Evolutionary conservation across 176 grass and related monocot genomes (phyloP), one percentile per base, ranked within the genome.

Genomic region (Oryza glaberrima): DNA sequence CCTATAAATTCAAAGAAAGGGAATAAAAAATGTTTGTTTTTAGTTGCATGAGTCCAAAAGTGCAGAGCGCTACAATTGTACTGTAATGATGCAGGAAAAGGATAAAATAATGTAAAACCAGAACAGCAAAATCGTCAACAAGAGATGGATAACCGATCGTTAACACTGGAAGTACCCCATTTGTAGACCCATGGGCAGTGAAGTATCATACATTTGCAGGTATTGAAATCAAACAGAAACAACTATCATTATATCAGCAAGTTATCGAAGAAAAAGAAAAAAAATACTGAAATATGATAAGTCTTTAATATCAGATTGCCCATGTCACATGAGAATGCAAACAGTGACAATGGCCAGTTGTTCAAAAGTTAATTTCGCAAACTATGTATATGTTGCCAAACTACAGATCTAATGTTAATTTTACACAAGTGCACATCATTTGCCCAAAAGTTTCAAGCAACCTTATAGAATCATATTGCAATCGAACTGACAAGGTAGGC

Each of bases 1-100:
- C 96, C 96, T 99, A 75, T 63, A 90, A 78, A 85, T 76, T 77
- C 34, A 83, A 71, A 58, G 69, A 76, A 84, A 17, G 82, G 45
- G 67, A 51, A 67, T 63, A 75, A 82, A 56, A 81, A 86, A 79
- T 17, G 84, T 86, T 23, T 63, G 20, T 10, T 9, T 63, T 63
- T 83, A 84, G 22, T 65, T 84, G 67, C 30, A 28, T 10, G n/a
- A 63, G 9, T 63, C 11, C 16, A 80, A 28, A 78, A 83, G 3
- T 61, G 41, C 26, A 48, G 1, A 80, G 13, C 10, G 63, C 60
- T 44, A 64, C 3, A 84, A 76, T 66, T 76, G 19, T 43, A 87
- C 43, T 49, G 54, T 17, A 13, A 30, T 58, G 22, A 74, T 64
- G 7, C 34, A 30, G 40, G 15, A 6, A 65, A 78, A 72, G 43